Percentiles rank a stretch among this genome's conserved stretches.
These are phyloP conservation scores for Gyromitra esculenta DNA, from an alignment of 2,329 filamentous ascomycete species.

Conservation along the genomic window DNA sequence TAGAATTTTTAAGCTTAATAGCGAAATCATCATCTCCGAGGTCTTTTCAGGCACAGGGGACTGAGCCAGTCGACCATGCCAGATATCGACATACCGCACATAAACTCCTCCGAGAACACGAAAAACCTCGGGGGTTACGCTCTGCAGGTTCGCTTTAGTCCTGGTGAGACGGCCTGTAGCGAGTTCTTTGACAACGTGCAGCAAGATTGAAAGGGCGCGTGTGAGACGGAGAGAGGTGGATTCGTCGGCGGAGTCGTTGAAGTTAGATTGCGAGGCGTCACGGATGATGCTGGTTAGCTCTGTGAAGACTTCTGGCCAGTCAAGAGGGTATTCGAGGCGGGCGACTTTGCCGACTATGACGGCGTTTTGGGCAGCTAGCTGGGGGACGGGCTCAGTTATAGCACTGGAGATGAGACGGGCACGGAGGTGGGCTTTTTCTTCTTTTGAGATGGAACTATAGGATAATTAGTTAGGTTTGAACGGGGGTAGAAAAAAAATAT, in stretches of 20 bases:
- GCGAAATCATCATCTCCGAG: constrained; percentile 71
- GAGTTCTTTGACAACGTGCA: constrained; percentile 91
- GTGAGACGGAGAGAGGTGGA: constrained; percentile 68
- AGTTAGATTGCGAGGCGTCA: constrained; percentile 62
- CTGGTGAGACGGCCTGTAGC: constrained; percentile 79
- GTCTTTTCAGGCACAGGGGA: constrained; percentile 68
- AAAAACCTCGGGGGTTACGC: constrained; percentile 83
- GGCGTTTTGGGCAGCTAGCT: constrained; percentile 86
- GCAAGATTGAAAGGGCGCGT: constrained; percentile 77
- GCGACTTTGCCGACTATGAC: constrained; percentile 87
- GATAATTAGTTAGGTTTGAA: constrained; percentile 11
- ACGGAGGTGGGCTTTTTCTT: constrained; percentile 81
- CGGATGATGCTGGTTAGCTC: constrained; percentile 74
- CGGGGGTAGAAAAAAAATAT: not conserved
- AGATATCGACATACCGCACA: constrained; percentile 74
- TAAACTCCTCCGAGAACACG: constrained; percentile 82
- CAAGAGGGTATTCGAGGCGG: constrained; percentile 84
- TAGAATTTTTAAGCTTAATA: constrained; percentile 80
- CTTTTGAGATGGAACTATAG: constrained; percentile 68
- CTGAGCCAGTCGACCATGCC: constrained; percentile 71
- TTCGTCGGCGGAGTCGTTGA: constrained; percentile 65
- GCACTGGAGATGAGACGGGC: constrained; percentile 78
- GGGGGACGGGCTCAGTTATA: constrained; percentile 77
- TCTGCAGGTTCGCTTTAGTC: constrained; percentile 79
- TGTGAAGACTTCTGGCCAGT: constrained; percentile 76